Evolutionary conservation across 257 asterid species (phyloP).

Genomic region (Knoxia roxburghii): DNA sequence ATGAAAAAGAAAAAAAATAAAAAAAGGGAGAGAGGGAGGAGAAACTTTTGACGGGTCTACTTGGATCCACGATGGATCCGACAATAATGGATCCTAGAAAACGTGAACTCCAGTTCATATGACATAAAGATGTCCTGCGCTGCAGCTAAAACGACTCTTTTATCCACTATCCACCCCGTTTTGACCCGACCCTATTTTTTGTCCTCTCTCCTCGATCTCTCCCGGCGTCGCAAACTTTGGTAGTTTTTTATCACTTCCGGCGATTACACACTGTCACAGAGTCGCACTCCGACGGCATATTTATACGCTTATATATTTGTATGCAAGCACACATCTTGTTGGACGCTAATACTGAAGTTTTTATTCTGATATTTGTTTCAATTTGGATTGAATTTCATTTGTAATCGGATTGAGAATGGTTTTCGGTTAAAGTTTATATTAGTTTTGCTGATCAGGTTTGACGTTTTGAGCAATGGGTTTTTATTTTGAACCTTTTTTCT

Average conservation of each 20-base stretch:
- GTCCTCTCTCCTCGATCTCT: conserved; percentile 11
- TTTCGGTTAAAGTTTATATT: not conserved
- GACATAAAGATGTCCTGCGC: not conserved
- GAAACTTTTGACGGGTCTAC: not conserved
- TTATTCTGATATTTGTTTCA: not conserved
- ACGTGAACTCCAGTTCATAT: conserved; percentile 4
- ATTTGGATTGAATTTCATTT: conserved; percentile 2
- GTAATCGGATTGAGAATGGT: not conserved
- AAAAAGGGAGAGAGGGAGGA: not conserved
- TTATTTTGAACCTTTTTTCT: not conserved
- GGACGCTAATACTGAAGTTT: not conserved
- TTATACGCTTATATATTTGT: not conserved
- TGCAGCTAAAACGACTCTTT: not conserved
- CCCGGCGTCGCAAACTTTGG: conserved; percentile 8
- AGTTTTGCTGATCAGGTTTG: conserved; percentile 8
- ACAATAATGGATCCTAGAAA: not conserved
- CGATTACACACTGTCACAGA: not conserved
- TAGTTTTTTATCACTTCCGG: not conserved
- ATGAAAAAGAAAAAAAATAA: too few relatives aligned
- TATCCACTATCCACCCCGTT: not conserved
- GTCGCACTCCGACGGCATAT: not conserved
- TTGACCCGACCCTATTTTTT: conserved; percentile 28
- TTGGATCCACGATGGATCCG: not conserved
- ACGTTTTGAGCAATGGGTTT: not conserved
- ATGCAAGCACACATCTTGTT: not conserved